These are phyloP conservation scores for Pythium phragmitis DNA, from an alignment of 352 stramenopile species.

Conservation along the genomic window DNA sequence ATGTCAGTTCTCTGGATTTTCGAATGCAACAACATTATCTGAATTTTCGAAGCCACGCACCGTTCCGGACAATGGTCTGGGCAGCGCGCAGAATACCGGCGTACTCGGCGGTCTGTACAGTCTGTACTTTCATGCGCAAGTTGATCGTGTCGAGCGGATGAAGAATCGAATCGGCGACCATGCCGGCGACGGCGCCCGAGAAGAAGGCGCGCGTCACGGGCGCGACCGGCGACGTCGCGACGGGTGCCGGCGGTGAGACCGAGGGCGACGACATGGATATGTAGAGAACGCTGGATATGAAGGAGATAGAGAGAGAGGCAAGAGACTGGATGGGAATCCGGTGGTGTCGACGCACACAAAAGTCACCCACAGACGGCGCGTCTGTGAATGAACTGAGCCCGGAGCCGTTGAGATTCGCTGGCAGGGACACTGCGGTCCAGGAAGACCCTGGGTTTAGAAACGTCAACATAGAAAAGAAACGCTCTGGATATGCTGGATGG, in stretches of 20 bases:
- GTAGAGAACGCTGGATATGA: not conserved
- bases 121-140: slow-evolving; percentile 82
- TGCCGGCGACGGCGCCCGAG: slow-evolving; percentile 65
- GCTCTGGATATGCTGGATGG: not conserved
- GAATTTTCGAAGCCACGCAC: slow-evolving; percentile 10
- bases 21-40: too few species aligned
- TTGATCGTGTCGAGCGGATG: slow-evolving; percentile 84
- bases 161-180: slow-evolving; percentile 75
- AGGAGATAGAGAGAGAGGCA: not conserved
- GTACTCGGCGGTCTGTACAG: slow-evolving; percentile 51
- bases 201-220: slow-evolving; percentile 60
- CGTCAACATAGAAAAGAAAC: slow-evolving; percentile 11
- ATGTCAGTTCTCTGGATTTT: slow-evolving; percentile 1
- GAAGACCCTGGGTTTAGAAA: not conserved
- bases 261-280: slow-evolving; percentile 5
- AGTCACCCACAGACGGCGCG: slow-evolving; percentile 2
- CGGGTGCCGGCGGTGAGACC: slow-evolving; percentile 5
- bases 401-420: not conserved
- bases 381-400: slow-evolving; percentile 4
- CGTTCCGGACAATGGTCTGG: slow-evolving; percentile 62
- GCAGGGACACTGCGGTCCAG: slow-evolving; percentile 2
- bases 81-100: slow-evolving; percentile 56
- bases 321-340: not conserved
- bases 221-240: slow-evolving; percentile 30
- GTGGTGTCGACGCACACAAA: not conserved